Base-by-base conservation (phyloP, 768 basidiomycete species). In the Filobasidium floriforme region DNA sequence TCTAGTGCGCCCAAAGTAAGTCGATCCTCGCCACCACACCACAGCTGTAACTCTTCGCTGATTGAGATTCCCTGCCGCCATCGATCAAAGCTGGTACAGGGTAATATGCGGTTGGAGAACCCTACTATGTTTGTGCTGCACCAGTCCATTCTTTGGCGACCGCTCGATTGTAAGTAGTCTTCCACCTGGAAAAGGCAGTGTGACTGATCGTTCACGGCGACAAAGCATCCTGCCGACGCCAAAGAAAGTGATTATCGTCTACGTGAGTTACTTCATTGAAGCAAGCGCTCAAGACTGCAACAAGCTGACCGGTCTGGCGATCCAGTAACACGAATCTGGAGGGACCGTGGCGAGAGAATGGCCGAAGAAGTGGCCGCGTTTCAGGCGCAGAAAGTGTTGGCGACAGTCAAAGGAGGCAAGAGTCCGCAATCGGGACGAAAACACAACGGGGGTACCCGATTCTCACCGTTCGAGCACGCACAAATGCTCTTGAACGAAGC, bases 281-380 rank as follows among this genome's bases (percentile, higher is more conserved):
- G n/a, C n/a, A n/a, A 28, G 11, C 32, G 0, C 3, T 14, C 6
- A 2, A 29, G 1, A 22, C 32, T n/a, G 41, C 18, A 19, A 49
- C 43, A 41, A 57, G 43, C 55, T 40, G 28, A 40, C 19, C 19
- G 19, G 18, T 0, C 55, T 12, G 28, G 3, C 12, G 18, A 7
- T 22, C 32, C 3, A 66, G 65, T 66, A 32, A 61, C 41, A 41
- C 22, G 46, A 15, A 66, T 66, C 12, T 66, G 65, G 65, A 22
- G 41, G 19, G 60, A 66, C 22, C 28, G 65, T 44, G 65, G 65
- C 10, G 59, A 66, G 22, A 61, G 28, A 14, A 52, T 66, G 65
- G 65, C 65, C n/a, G 65, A 66, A 41, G 60, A 61, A 19, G 65
- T 51, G 24, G 61, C 61, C 40, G 26, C 29, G 28, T 44, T 51